A percentile compares a stretch with the other conserved stretches of the same genome.
These are phyloP conservation scores for Penicillium sp. DNA, from an alignment of 2,329 filamentous ascomycete genomes.

Conservation along the genomic window DNA sequence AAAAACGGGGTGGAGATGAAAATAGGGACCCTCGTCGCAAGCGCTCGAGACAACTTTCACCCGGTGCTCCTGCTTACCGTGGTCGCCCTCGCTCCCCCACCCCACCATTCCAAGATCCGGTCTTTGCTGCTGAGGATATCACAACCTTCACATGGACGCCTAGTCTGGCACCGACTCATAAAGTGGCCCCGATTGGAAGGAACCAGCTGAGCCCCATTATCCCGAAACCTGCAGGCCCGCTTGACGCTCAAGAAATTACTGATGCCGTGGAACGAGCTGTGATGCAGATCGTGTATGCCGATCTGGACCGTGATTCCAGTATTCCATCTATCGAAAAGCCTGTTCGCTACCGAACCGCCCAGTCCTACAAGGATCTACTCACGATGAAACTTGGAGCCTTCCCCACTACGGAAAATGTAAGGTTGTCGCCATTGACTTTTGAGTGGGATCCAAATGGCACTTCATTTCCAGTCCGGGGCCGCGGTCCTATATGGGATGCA, in stretches of 20 bases:
- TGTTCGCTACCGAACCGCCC: slow-evolving; percentile 13
- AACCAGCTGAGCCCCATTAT: not conserved
- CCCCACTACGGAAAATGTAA: slow-evolving; percentile 17
- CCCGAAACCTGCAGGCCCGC: not conserved
- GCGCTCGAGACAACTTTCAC: not conserved
- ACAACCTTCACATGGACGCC: slow-evolving; percentile 1
- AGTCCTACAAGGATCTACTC: slow-evolving; percentile 13
- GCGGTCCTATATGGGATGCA: slow-evolving; percentile 29
- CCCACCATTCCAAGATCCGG: not conserved
- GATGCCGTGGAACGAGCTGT: slow-evolving; percentile 27
- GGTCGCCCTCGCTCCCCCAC: not conserved
- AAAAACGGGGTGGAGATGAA: not conserved
- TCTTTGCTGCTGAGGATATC: not conserved
- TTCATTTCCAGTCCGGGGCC: slow-evolving; percentile 27
- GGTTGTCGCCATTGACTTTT: slow-evolving; percentile 10
- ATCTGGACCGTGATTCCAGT: slow-evolving; percentile 31
- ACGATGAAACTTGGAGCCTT: slow-evolving; percentile 17
- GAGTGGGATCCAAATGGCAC: slow-evolving; percentile 22
- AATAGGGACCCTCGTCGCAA: not conserved
- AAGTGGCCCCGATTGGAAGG: not conserved
- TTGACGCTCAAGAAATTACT: slow-evolving; percentile 4
- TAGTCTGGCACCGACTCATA: not conserved
- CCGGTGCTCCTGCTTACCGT: slow-evolving; percentile 2
- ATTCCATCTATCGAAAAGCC: slow-evolving; percentile 15
- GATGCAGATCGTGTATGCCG: slow-evolving; percentile 27